phyloP scores from a whole-genome alignment of 2,329 filamentous ascomycete species.

The Elsinoe ampelina region DNA sequence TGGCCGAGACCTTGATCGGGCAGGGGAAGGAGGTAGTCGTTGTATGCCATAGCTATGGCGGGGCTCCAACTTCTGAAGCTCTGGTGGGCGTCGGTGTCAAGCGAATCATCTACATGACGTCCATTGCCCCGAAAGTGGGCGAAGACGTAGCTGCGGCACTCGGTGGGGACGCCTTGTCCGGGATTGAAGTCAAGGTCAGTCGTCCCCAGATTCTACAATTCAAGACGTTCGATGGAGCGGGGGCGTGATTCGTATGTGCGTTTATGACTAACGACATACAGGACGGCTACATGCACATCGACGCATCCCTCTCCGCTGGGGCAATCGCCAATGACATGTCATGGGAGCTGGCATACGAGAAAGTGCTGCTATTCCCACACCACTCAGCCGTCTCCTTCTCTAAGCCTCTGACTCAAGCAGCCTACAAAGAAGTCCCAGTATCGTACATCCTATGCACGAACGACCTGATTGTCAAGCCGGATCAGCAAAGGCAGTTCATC shows the following conservation, averaged over 20 bases:
- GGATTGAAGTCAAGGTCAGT: background rate
- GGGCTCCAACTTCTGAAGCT: background rate
- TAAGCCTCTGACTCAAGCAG: slow-evolving; percentile 29
- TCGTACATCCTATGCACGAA: slow-evolving; percentile 33
- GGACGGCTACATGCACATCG: background rate
- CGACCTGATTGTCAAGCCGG: slow-evolving; percentile 27
- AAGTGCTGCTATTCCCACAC: slow-evolving; percentile 18
- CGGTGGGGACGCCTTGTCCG: background rate
- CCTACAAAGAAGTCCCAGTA: slow-evolving; percentile 34
- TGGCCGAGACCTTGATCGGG: background rate
- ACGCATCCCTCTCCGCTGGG: background rate
- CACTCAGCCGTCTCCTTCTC: slow-evolving; percentile 31
- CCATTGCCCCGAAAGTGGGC: background rate
- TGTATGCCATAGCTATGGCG: background rate
- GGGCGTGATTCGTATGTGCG: background rate
- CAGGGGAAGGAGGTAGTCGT: background rate
- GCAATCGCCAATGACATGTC: background rate
- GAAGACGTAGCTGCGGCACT: background rate
- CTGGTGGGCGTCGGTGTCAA: background rate
- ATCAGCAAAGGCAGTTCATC: slow-evolving; percentile 27
- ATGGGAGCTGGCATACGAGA: slow-evolving; percentile 13
- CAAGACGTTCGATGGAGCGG: background rate
- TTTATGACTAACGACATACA: background rate
- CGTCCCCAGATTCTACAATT: background rate
- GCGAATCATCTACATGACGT: background rate